phyloP scores from a whole-genome alignment of 192 early-diverging fungal genomes.

The Umbelopsis isabellina region DNA sequence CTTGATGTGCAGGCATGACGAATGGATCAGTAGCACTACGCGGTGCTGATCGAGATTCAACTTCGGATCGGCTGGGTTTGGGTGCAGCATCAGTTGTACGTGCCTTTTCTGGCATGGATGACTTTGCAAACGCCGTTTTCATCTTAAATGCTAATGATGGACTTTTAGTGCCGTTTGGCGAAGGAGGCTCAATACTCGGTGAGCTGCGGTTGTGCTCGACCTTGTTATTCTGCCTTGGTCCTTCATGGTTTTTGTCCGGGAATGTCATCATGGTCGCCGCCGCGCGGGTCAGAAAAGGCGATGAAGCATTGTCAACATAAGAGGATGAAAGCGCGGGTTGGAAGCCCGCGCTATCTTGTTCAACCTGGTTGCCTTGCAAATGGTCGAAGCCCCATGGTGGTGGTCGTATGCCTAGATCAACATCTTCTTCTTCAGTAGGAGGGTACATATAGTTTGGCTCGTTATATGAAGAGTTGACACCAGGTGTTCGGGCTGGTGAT shows the following conservation, averaged over 20 bases:
- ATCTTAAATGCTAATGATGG: slow-evolving; percentile 2
- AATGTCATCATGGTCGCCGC: slow-evolving; percentile 13
- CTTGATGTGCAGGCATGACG: not conserved
- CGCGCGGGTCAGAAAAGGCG: not conserved
- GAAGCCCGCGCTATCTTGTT: not conserved
- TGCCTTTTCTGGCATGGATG: slow-evolving; percentile 11
- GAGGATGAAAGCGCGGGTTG: not conserved
- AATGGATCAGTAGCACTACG: slow-evolving; percentile 9
- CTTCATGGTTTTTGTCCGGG: not conserved
- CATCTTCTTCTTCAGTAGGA: not conserved
- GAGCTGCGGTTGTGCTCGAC: not conserved
- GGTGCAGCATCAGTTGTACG: not conserved
- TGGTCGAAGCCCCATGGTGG: slow-evolving; percentile 27
- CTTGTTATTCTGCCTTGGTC: not conserved
- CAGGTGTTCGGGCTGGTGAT: slow-evolving; percentile 7
- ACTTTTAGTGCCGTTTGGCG: not conserved
- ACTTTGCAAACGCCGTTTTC: slow-evolving; percentile 3
- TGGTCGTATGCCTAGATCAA: slow-evolving; percentile 23
- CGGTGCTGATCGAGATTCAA: not conserved
- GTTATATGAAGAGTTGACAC: not conserved
- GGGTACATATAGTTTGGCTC: slow-evolving; percentile 3
- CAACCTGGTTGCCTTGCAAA: not conserved
- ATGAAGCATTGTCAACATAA: slow-evolving; percentile 1
- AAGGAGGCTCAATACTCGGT: not conserved
- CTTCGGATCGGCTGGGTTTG: slow-evolving; percentile 4